These are phyloP conservation scores for Kickxella alabastrina DNA, from an alignment of 192 early-diverging fungal genomes.

Conservation along the genomic window DNA sequence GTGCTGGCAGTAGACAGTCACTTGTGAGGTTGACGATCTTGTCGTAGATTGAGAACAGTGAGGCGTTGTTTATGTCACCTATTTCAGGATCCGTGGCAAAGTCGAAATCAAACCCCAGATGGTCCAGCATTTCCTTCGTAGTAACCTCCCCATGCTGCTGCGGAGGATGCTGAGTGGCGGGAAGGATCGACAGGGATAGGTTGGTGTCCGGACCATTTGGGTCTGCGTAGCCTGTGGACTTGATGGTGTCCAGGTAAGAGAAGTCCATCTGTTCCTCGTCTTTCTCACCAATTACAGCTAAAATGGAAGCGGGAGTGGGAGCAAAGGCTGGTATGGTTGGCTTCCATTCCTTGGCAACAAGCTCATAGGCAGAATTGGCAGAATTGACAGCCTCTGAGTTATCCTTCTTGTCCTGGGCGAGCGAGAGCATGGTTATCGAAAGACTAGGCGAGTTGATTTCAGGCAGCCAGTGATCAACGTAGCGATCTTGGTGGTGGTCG, in stretches of 20 bases:
- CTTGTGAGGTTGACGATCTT: too few relatives aligned
- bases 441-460: slow-evolving; percentile 32
- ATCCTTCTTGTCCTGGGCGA: not conserved
- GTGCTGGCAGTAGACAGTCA: too few relatives aligned
- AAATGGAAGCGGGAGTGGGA: too few relatives aligned
- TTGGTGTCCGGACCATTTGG: not conserved
- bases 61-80: slow-evolving; percentile 24
- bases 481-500: too few relatives aligned
- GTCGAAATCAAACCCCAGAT: slow-evolving; percentile 26
- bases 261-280: too few relatives aligned
- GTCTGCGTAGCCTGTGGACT: not conserved
- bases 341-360: not conserved
- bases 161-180: not conserved
- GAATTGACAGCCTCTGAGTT: not conserved
- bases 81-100: slow-evolving; percentile 34
- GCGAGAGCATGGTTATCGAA: slow-evolving; percentile 20
- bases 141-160: not conserved
- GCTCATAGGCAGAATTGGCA: not conserved
- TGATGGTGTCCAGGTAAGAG: slow-evolving; percentile 1
- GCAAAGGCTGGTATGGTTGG: not conserved
- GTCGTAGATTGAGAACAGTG: slow-evolving; percentile 16
- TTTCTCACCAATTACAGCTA: too few relatives aligned
- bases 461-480: slow-evolving; percentile 43
- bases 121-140: slow-evolving; percentile 11
- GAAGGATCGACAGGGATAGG: not conserved